Conservation (phyloP, 208 protist species). For the Chromosphaera perkinsii region DNA sequence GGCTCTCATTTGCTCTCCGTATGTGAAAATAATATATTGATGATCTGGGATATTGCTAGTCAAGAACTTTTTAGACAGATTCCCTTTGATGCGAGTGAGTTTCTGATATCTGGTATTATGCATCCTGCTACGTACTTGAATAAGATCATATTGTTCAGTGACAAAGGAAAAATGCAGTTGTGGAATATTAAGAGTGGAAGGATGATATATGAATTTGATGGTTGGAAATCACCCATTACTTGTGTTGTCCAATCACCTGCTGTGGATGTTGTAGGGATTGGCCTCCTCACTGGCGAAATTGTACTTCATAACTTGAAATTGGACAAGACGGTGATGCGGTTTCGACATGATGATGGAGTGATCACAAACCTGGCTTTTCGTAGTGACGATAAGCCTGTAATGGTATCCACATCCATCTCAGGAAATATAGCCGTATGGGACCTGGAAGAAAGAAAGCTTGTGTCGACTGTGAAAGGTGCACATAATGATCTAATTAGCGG, state of each 20-base stretch:
- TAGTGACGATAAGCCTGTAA: constrained; percentile 14
- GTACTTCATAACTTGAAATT: constrained; percentile 11
- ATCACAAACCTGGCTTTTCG: constrained; percentile 36
- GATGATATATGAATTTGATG: constrained; percentile 18
- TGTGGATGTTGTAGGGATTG: constrained; percentile 40
- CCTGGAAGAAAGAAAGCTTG: constrained; percentile 16
- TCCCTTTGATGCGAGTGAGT: constrained; percentile 1
- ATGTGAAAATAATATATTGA: constrained; percentile 1
- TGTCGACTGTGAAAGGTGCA: neutral
- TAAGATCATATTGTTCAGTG: constrained; percentile 35
- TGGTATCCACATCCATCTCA: constrained; percentile 7
- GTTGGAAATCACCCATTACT: constrained; percentile 4
- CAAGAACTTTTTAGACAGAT: constrained; percentile 5
- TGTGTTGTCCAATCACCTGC: constrained; percentile 34
- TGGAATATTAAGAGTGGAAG: constrained; percentile 30
- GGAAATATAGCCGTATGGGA: constrained; percentile 24
- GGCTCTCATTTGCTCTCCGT: constrained; percentile 1
- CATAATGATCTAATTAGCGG: constrained; percentile 21
- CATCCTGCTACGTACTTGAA: constrained; percentile 45
- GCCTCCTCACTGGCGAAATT: constrained; percentile 23
- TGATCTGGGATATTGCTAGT: neutral
- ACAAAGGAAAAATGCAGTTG: constrained; percentile 27
- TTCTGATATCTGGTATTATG: constrained; percentile 18
- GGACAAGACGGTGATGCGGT: constrained; percentile 16
- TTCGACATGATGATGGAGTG: constrained; percentile 23